Percentiles rank a stretch among this genome's conserved stretches.
Evolutionary conservation across 192 early-diverging fungal genomes (phyloP).

Genomic region (Coemansia sp.): DNA sequence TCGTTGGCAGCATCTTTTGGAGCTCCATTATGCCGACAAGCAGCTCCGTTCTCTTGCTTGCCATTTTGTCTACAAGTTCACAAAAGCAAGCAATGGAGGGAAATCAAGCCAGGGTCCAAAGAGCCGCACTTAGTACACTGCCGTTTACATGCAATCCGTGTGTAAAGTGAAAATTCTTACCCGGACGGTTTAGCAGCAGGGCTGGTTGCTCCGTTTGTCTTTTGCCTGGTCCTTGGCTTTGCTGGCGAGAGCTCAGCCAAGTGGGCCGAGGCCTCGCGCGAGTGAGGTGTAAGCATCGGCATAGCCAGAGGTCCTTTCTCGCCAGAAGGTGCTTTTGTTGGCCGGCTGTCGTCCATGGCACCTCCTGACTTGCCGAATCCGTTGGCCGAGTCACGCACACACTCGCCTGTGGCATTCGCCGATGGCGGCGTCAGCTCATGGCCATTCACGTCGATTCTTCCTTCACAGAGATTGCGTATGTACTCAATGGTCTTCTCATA

Average conservation of each 20-base stretch:
- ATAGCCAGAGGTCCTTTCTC: neutral
- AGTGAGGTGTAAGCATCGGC: neutral
- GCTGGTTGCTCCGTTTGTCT: neutral
- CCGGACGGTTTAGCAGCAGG: neutral
- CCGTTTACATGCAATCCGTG: neutral
- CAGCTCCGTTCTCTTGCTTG: conserved; percentile 14
- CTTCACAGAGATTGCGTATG: conserved; percentile 45
- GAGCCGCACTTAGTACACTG: neutral
- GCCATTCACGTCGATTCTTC: conserved; percentile 22
- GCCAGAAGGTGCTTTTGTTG: too few relatives aligned
- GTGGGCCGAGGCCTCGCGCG: neutral
- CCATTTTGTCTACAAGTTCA: conserved; percentile 6
- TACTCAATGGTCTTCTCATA: conserved; percentile 40
- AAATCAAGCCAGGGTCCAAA: neutral
- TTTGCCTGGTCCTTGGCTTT: conserved; percentile 12
- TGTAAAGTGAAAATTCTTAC: neutral
- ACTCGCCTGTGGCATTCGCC: neutral
- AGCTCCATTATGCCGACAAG: neutral
- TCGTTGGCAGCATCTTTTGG: conserved; percentile 27
- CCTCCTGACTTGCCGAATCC: conserved; percentile 1
- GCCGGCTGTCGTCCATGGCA: neutral
- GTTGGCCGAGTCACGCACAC: neutral
- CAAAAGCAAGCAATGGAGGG: conserved; percentile 6
- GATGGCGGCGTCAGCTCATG: neutral
- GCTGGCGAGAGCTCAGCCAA: neutral